phyloP scores from a whole-genome alignment of 1,284 basidiomycete species.

The Hypsizygus ulmarius region DNA sequence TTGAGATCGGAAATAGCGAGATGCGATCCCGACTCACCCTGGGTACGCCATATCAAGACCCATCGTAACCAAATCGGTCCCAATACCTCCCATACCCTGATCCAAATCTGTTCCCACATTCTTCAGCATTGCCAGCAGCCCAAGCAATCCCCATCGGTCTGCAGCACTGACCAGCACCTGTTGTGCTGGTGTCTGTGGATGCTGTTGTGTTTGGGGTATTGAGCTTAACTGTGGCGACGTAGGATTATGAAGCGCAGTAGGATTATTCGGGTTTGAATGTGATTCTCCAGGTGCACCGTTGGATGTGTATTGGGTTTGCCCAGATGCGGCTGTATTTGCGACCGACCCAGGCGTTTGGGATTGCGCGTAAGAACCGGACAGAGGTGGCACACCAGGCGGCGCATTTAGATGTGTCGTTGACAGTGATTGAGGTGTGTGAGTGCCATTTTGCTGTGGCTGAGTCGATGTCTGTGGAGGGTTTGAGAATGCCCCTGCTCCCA shows the following conservation, averaged over 20 bases:
- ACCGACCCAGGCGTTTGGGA: slow-evolving; percentile 29
- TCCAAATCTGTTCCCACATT: slow-evolving; percentile 79
- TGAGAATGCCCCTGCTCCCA: slow-evolving; percentile 20
- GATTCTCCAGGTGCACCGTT: slow-evolving; percentile 37
- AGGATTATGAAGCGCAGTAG: slow-evolving; percentile 32
- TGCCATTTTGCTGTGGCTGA: slow-evolving; percentile 33
- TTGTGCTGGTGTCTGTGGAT: slow-evolving; percentile 88
- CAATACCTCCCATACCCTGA: slow-evolving; percentile 82
- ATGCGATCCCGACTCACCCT: slow-evolving; percentile 56
- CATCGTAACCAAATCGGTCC: slow-evolving; percentile 90
- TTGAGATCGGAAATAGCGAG: slow-evolving; percentile 15
- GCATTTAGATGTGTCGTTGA: slow-evolving; percentile 43
- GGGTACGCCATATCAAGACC: slow-evolving; percentile 87
- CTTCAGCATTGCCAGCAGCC: slow-evolving; percentile 89
- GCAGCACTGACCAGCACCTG: slow-evolving; percentile 93
- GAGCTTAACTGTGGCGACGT: slow-evolving; percentile 32
- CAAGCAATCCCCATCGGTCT: slow-evolving; percentile 92
- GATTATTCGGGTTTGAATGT: slow-evolving; percentile 27
- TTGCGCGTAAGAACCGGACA: slow-evolving; percentile 29
- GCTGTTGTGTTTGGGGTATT: slow-evolving; percentile 37
- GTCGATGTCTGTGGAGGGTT: slow-evolving; percentile 28
- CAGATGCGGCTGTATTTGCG: slow-evolving; percentile 31
- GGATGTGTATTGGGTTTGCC: slow-evolving; percentile 37
- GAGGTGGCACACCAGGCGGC: slow-evolving; percentile 56
- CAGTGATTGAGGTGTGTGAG: slow-evolving; percentile 35